phyloP scores from a whole-genome alignment of 495 filamentous ascomycete genomes.

The Podospora australis region DNA sequence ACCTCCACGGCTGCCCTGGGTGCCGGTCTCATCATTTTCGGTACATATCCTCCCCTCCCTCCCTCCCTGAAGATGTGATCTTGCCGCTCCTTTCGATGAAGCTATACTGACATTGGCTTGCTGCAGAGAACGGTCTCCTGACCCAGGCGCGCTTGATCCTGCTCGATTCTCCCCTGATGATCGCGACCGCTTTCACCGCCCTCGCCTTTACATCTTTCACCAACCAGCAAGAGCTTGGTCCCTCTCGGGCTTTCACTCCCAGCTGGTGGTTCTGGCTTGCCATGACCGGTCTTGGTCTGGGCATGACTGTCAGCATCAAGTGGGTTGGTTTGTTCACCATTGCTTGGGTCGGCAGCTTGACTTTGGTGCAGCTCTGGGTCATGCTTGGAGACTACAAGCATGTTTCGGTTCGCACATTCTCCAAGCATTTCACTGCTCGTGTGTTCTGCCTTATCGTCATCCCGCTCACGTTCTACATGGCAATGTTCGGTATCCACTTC shows the following conservation, averaged over 20 bases:
- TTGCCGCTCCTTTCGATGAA: neutral
- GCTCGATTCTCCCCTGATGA: conserved; percentile 89
- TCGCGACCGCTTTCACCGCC: conserved; percentile 88
- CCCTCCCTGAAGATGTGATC: neutral
- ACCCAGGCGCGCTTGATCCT: conserved; percentile 94
- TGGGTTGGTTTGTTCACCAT: conserved; percentile 99
- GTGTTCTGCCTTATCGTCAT: conserved; percentile 90
- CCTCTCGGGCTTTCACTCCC: conserved; percentile 72
- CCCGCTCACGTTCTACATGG: conserved; percentile 83
- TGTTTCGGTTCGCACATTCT: conserved; percentile 77
- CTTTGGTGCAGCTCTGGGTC: conserved; percentile 87
- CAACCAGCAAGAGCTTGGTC: conserved; percentile 93
- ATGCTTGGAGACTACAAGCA: conserved; percentile 80
- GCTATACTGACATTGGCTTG: conserved; percentile 13
- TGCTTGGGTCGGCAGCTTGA: conserved; percentile 93
- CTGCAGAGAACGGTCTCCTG: conserved; percentile 81
- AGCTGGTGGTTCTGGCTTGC: conserved; percentile 98
- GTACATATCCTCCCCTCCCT: conserved; percentile 40
- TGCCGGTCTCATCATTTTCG: conserved; percentile 81
- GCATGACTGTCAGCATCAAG: conserved; percentile 91
- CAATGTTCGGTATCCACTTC: conserved; percentile 96
- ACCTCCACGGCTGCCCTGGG: conserved; percentile 77
- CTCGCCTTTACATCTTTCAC: conserved; percentile 88
- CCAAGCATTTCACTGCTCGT: conserved; percentile 91
- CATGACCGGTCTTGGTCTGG: conserved; percentile 78